A percentile compares a stretch with the other conserved stretches of the same genome.
Conservation (phyloP, 495 filamentous ascomycete genomes). For the Podospora comata region DNA sequence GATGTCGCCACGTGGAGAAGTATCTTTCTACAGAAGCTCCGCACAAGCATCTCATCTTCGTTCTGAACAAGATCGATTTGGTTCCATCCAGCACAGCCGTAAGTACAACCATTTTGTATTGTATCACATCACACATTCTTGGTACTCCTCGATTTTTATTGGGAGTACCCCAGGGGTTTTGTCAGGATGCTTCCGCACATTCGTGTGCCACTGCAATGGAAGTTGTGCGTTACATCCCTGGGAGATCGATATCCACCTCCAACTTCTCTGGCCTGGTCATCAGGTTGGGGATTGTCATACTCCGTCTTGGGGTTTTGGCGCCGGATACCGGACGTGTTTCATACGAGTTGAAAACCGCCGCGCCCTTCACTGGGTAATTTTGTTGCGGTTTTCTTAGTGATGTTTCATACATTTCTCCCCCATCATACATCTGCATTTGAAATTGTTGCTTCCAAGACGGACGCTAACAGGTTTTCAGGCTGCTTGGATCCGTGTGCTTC, state of each 20-base stretch:
- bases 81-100: constrained; percentile 92
- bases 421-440: constrained; percentile 13
- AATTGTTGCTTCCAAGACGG: constrained; percentile 7
- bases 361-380: constrained; percentile 38
- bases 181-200: constrained; percentile 80
- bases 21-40: constrained; percentile 90
- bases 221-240: constrained; percentile 96
- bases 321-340: constrained; percentile 58
- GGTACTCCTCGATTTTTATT: constrained; percentile 12
- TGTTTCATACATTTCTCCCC: constrained; percentile 80
- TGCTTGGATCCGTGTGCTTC: constrained; percentile 34
- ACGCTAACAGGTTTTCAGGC: constrained; percentile 28
- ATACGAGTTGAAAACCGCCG: constrained; percentile 83
- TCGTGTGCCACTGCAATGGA: constrained; percentile 56
- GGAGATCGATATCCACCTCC: constrained; percentile 75
- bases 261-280: constrained; percentile 55
- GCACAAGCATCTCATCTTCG: constrained; percentile 63
- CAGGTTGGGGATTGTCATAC: constrained; percentile 61
- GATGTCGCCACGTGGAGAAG: constrained; percentile 88
- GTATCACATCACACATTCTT: neutral
- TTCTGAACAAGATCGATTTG: constrained; percentile 93
- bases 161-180: constrained; percentile 63
- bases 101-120: constrained; percentile 51
- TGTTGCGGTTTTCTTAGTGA: constrained; percentile 94
- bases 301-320: constrained; percentile 86